Conservation (phyloP, 805 yeast species). For the Ogataea angusta region DNA sequence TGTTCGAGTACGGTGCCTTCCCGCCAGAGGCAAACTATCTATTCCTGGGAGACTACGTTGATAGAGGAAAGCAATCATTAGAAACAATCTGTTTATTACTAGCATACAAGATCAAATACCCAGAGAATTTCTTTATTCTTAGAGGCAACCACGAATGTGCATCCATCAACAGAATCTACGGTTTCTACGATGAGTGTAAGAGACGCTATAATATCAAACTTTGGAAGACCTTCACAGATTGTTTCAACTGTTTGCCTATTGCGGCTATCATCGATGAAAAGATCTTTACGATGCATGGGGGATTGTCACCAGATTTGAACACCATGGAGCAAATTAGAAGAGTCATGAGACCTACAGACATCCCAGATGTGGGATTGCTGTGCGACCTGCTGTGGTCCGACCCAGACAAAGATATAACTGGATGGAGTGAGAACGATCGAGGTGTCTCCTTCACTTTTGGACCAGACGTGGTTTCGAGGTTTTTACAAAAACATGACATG, state of each 20-base stretch:
- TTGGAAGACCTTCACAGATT: slow-evolving; percentile 98
- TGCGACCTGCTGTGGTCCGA: slow-evolving; percentile 98
- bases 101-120: slow-evolving; percentile 96
- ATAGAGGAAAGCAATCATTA: slow-evolving; percentile 95
- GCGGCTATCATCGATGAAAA: slow-evolving; percentile 98
- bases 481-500: slow-evolving; percentile 95
- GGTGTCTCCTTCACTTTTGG: slow-evolving; percentile 99
- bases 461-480: slow-evolving; percentile 97
- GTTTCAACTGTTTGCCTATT: slow-evolving; percentile 96
- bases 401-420: slow-evolving; percentile 97
- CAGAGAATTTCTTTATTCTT: slow-evolving; percentile 93
- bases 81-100: slow-evolving; percentile 92
- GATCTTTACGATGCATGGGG: slow-evolving; percentile 99
- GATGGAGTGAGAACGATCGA: slow-evolving; percentile 99
- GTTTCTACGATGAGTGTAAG: slow-evolving; percentile 97
- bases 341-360: slow-evolving; percentile 98
- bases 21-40: slow-evolving; percentile 98
- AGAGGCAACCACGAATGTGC: slow-evolving; percentile 99
- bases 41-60: slow-evolving; percentile 96
- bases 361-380: slow-evolving; percentile 94
- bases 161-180: slow-evolving; percentile 94
- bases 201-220: slow-evolving; percentile 97
- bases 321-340: slow-evolving; percentile 98
- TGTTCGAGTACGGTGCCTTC: slow-evolving; percentile 97
- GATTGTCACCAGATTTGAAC: slow-evolving; percentile 93